Evolutionary conservation across 2,329 filamentous ascomycete species (phyloP).

Genomic region (Colletotrichum lini): DNA sequence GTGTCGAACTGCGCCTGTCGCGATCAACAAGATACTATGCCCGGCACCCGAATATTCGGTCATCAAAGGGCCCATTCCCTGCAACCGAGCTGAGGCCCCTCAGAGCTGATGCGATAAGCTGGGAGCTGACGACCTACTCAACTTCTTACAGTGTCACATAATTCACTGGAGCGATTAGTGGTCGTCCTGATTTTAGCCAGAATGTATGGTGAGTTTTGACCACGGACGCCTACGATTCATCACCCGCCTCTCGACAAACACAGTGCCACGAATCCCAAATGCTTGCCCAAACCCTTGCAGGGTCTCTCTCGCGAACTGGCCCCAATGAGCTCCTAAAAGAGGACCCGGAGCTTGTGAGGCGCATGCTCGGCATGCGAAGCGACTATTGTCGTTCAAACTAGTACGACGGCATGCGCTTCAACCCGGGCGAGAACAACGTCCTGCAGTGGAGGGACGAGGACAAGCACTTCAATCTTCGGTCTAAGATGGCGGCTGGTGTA

Average conservation of each 20-base stretch:
- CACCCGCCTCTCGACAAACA: no score
- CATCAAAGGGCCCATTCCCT: background rate
- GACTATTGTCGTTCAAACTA: slow-evolving; percentile 56
- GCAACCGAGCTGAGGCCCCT: no score
- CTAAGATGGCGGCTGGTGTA: slow-evolving; percentile 67
- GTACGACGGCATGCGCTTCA: slow-evolving; percentile 65
- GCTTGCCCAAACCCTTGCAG: background rate
- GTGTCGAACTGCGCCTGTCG: background rate
- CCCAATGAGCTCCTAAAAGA: slow-evolving; percentile 42
- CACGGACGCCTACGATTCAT: no score
- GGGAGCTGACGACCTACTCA: no score
- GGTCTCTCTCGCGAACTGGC: slow-evolving; percentile 41
- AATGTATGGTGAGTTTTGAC: slow-evolving; percentile 52
- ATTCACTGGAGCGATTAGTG: no score
- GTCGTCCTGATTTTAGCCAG: slow-evolving; percentile 33
- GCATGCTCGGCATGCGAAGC: slow-evolving; percentile 54
- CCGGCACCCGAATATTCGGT: background rate
- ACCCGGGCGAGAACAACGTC: slow-evolving; percentile 67
- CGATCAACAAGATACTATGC: background rate
- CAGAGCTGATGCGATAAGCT: no score
- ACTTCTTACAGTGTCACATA: no score
- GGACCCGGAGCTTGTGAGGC: slow-evolving; percentile 48
- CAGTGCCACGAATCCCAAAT: no score
- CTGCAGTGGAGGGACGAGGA: slow-evolving; percentile 64
- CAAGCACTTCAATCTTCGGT: slow-evolving; percentile 57